phyloP scores from a whole-genome alignment of 2,329 filamentous ascomycete species.

The Phaeosphaeria sp. region DNA sequence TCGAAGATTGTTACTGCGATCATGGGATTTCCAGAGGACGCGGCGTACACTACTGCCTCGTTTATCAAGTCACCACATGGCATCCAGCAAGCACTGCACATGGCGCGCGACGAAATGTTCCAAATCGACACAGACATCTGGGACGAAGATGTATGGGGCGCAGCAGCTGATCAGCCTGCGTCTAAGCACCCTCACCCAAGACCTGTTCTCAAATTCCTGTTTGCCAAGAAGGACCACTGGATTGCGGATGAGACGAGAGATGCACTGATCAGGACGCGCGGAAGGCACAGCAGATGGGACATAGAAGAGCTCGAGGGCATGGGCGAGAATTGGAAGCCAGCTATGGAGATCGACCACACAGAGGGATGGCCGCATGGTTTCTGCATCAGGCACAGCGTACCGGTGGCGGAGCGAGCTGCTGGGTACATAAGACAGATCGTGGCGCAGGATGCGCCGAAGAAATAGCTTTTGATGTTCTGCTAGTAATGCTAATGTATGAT shows the following conservation, averaged over 20 bases:
- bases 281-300: slow-evolving; percentile 14
- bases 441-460: slow-evolving; percentile 19
- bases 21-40: slow-evolving; percentile 53
- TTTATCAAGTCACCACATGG: slow-evolving; percentile 59
- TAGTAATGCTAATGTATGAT: neutral
- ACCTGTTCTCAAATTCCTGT: slow-evolving; percentile 64
- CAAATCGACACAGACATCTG: slow-evolving; percentile 64
- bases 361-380: slow-evolving; percentile 66
- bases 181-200: slow-evolving; percentile 40
- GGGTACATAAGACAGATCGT: slow-evolving; percentile 56
- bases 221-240: slow-evolving; percentile 67
- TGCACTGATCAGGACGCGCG: slow-evolving; percentile 54
- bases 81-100: slow-evolving; percentile 63
- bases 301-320: slow-evolving; percentile 31
- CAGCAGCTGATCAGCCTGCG: slow-evolving; percentile 33
- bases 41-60: slow-evolving; percentile 56
- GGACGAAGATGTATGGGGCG: slow-evolving; percentile 67
- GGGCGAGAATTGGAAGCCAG: slow-evolving; percentile 51
- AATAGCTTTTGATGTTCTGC: neutral
- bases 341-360: slow-evolving; percentile 63
- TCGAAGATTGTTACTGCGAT: slow-evolving; percentile 50
- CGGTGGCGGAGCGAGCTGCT: slow-evolving; percentile 60
- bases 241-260: slow-evolving; percentile 65
- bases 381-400: slow-evolving; percentile 58
- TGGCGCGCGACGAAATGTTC: slow-evolving; percentile 65